Base-by-base conservation (phyloP, 1,139 yeast species). In the Yamadazyma trypodendri region DNA sequence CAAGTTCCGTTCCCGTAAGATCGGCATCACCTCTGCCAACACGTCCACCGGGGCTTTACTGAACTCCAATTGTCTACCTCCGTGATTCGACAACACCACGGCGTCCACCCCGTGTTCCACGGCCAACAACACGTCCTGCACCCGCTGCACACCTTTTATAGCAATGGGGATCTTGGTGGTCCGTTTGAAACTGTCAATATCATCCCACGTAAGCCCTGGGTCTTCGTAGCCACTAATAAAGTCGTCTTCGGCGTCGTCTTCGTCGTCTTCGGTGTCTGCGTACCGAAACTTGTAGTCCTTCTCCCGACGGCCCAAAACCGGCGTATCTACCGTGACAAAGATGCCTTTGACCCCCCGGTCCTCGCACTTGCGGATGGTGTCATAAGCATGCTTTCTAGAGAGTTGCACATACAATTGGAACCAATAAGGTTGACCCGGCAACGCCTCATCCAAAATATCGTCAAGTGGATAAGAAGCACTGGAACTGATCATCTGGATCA, bases 401-500 rank as follows among this genome's bases (percentile, higher is more conserved):
- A 70, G 62, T 45, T 69, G 65, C 31, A 73, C 77, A 45, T 75
- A 75, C 28, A 75, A 58, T 48, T 76, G 81, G 42, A 59, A 64
- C 63, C 67, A 62, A 32, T 60, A 67, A 16, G 46, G 41, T 23
- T 42, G 46, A 12, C 31, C 33, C 3, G 49, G 51, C 32, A 61
- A 57, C 1, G 73, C 70, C 6, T 69, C 78, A 41, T 72, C 79
- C 24, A 68, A 62, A 41, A 80, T 73, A 48, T 79, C 83, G 39
- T 77, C 80, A 38, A 79, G 66, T 2, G 79, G 64, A 48, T 77
- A 74, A 11, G 81, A 68, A 4, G 81, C 76, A 37, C 72, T 55
- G 3, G 77, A 73, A 10, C 82, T 77, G 31, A 77, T 70, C 84
- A 78, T 78, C 48, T 77, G 81, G 32, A 76, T 65, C n/a, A 75